Conservation (phyloP, 371 early-diverging fungal species). For the Funneliformis caledonium region DNA sequence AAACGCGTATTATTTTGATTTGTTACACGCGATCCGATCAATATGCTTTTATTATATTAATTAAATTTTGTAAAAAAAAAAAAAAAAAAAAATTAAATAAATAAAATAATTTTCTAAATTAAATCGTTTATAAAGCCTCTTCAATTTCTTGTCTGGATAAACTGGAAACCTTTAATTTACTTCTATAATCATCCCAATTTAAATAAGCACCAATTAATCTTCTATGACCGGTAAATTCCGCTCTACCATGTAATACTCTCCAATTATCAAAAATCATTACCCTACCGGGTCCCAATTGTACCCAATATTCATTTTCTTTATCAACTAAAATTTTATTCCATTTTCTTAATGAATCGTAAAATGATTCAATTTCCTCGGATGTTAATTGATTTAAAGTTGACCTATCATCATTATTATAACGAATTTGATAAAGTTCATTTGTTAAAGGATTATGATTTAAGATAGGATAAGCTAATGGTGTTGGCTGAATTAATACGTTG, state of each 20-base stretch:
- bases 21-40: no score
- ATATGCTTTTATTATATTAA: background rate
- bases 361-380: slow-evolving; percentile 59
- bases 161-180: slow-evolving; percentile 52
- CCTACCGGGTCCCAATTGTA: slow-evolving; percentile 72
- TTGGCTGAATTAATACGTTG: slow-evolving; percentile 67
- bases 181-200: slow-evolving; percentile 82
- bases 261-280: slow-evolving; percentile 86
- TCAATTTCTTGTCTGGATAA: slow-evolving; percentile 39
- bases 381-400: slow-evolving; percentile 63
- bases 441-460: slow-evolving; percentile 64
- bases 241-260: slow-evolving; percentile 86
- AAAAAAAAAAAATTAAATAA: background rate
- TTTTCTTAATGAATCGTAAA: slow-evolving; percentile 75
- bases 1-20: background rate
- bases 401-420: slow-evolving; percentile 90
- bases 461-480: slow-evolving; percentile 68
- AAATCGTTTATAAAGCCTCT: background rate
- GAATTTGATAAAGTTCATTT: slow-evolving; percentile 68
- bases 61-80: background rate
- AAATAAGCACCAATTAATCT: slow-evolving; percentile 81
- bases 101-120: no score
- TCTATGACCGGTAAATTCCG: slow-evolving; percentile 77
- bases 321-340: slow-evolving; percentile 73
- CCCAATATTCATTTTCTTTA: slow-evolving; percentile 68